These are phyloP conservation scores for Lasiodiplodia sp. DNA, from an alignment of 2,329 filamentous ascomycete genomes.

Conservation along the genomic window DNA sequence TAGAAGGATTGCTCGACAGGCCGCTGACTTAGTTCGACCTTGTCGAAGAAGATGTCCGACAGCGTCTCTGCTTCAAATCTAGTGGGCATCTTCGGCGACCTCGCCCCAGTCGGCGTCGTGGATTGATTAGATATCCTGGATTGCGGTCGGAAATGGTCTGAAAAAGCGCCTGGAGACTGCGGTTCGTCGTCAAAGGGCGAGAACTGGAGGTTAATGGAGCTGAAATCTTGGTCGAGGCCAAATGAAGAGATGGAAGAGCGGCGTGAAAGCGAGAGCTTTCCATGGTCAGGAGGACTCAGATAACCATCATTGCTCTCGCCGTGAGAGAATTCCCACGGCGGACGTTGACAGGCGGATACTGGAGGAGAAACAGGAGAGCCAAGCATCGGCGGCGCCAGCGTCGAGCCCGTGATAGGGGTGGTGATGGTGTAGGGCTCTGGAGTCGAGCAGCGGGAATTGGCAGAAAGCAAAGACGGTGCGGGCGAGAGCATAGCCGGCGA, in stretches of 20 bases:
- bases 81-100: conserved; percentile 40
- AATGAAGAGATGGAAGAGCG: conserved; percentile 44
- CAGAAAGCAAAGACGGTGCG: conserved; percentile 48
- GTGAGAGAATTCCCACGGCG: conserved; percentile 46
- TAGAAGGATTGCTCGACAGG: conserved; percentile 17
- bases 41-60: conserved; percentile 43
- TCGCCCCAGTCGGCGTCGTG: conserved; percentile 40
- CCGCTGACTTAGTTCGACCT: conserved; percentile 37
- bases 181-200: conserved; percentile 41
- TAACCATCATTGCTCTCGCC: conserved; percentile 32
- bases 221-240: conserved; percentile 41
- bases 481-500: conserved; percentile 44
- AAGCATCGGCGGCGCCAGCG: conserved; percentile 34
- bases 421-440: conserved; percentile 44
- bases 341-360: conserved; percentile 40
- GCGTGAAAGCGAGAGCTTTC: conserved; percentile 39
- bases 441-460: conserved; percentile 46
- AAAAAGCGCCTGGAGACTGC: conserved; percentile 32
- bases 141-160: conserved; percentile 39
- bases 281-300: conserved; percentile 36
- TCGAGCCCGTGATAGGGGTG: conserved; percentile 37
- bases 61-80: conserved; percentile 48
- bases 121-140: conserved; percentile 41
- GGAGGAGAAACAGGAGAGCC: conserved; percentile 37
- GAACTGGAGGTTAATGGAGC: conserved; percentile 38